These are phyloP conservation scores for Pythium aristosporum DNA, from an alignment of 352 stramenopile species.

Conservation along the genomic window DNA sequence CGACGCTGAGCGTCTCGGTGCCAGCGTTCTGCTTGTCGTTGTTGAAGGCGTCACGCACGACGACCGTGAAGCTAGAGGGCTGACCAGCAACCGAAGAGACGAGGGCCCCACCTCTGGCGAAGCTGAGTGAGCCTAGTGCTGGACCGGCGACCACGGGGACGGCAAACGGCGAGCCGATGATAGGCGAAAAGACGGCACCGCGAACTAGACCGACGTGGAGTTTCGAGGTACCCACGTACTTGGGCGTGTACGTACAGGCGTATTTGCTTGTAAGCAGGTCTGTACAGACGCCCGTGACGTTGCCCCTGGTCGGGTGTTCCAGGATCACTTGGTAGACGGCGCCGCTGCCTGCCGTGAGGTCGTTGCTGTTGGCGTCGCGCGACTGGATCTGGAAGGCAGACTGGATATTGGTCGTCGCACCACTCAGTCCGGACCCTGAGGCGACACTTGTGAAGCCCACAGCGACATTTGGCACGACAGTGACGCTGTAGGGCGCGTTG, in stretches of 20 bases:
- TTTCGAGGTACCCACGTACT: slow-evolving; percentile 36
- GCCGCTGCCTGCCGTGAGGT: slow-evolving; percentile 38
- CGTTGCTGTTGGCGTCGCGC: slow-evolving; percentile 56
- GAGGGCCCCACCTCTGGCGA: slow-evolving; percentile 42
- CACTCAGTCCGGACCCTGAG: slow-evolving; percentile 32
- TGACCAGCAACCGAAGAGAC: slow-evolving; percentile 55
- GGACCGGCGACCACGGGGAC: slow-evolving; percentile 48
- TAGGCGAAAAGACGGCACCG: slow-evolving; percentile 20
- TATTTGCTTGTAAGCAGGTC: slow-evolving; percentile 62
- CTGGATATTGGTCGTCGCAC: slow-evolving; percentile 55
- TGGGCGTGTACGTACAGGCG: slow-evolving; percentile 57
- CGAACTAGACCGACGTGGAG: slow-evolving; percentile 38
- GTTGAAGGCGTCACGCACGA: slow-evolving; percentile 53
- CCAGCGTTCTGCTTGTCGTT: slow-evolving; percentile 67
- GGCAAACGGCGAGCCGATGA: slow-evolving; percentile 52
- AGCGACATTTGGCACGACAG: slow-evolving; percentile 44
- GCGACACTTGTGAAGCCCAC: slow-evolving; percentile 45
- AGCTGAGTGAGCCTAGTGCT: slow-evolving; percentile 43
- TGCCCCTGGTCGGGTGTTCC: slow-evolving; percentile 34
- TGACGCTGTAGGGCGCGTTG: slow-evolving; percentile 63
- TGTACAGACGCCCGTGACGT: slow-evolving; percentile 41
- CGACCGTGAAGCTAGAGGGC: slow-evolving; percentile 45
- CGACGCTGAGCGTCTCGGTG: slow-evolving; percentile 36
- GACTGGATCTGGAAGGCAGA: slow-evolving; percentile 56
- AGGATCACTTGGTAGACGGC: slow-evolving; percentile 40